Conservation (phyloP, 2,329 filamentous ascomycete genomes). For the Fusarium kyushuense region DNA sequence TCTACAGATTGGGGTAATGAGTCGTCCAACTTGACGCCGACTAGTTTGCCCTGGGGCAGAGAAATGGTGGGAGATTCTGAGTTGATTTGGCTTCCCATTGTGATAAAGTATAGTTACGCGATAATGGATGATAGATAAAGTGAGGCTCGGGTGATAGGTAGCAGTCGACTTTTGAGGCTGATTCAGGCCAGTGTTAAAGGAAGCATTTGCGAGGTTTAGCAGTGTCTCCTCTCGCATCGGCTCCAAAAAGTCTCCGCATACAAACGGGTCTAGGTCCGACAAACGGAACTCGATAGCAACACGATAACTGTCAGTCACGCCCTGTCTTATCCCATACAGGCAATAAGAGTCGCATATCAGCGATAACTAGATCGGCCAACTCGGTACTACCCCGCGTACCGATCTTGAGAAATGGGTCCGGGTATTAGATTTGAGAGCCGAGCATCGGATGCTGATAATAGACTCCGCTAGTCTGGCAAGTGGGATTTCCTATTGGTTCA, state of each 20-base stretch:
- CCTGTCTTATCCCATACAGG: constrained; percentile 5
- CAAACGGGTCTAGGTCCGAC: constrained; percentile 11
- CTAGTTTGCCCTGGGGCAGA: constrained; percentile 40
- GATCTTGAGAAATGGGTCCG: constrained; percentile 5
- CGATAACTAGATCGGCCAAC: constrained; percentile 9
- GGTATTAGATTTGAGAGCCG: constrained; percentile 26
- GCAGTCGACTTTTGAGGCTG: neutral
- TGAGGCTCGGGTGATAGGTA: neutral
- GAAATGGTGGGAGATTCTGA: constrained; percentile 26
- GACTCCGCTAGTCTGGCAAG: constrained; percentile 11
- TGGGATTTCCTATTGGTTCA: constrained; percentile 1
- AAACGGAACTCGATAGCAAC: constrained; percentile 1
- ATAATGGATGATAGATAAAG: neutral
- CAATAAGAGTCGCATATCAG: neutral
- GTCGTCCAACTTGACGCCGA: constrained; percentile 37
- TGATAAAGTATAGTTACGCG: neutral
- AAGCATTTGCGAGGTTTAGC: neutral
- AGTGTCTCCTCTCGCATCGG: constrained; percentile 10
- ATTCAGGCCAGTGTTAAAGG: neutral
- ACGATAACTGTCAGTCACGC: neutral
- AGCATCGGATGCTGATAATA: constrained; percentile 8
- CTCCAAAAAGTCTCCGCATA: constrained; percentile 26
- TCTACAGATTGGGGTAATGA: constrained; percentile 49
- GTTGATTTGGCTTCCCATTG: constrained; percentile 31
- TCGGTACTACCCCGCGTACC: constrained; percentile 18